Conservation (phyloP, 192 early-diverging fungal genomes). For the Backusella liffmaniae region DNA sequence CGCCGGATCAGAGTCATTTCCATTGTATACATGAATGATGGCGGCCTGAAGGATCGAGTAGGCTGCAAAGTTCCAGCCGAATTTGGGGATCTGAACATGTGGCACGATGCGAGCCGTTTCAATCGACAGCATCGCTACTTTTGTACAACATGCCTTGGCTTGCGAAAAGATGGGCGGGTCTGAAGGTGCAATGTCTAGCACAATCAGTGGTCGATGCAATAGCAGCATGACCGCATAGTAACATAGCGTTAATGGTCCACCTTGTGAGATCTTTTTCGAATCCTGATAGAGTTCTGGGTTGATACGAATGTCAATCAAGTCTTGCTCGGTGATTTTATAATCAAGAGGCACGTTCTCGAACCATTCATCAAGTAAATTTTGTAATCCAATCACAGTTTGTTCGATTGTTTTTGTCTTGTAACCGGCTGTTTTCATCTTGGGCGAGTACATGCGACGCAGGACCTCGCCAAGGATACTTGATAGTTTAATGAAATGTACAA, state of each 20-base stretch:
- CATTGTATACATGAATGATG: slow-evolving; percentile 29
- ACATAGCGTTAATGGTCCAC: slow-evolving; percentile 25
- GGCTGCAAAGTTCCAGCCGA: slow-evolving; percentile 26
- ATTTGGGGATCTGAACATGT: neutral
- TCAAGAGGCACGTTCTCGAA: slow-evolving; percentile 15
- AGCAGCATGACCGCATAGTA: slow-evolving; percentile 33
- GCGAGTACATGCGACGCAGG: slow-evolving; percentile 33
- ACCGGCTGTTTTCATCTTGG: slow-evolving; percentile 25
- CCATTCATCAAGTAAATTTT: slow-evolving; percentile 28
- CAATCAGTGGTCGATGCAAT: slow-evolving; percentile 33
- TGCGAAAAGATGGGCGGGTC: neutral
- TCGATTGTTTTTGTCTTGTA: slow-evolving; percentile 11
- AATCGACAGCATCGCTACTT: slow-evolving; percentile 13
- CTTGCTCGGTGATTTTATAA: slow-evolving; percentile 13
- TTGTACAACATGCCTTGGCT: neutral
- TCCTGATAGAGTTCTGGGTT: neutral
- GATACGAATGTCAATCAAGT: neutral
- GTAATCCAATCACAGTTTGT: slow-evolving; percentile 18
- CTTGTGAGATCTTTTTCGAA: neutral
- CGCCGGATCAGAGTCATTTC: slow-evolving; percentile 1
- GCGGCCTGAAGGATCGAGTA: slow-evolving; percentile 30
- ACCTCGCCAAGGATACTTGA: slow-evolving; percentile 33
- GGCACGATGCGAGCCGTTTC: slow-evolving; percentile 20
- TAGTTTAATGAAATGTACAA: slow-evolving; percentile 31
- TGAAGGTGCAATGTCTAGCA: neutral